Conservation (phyloP, 805 yeast genomes). For the Novakomyces olei region DNA sequence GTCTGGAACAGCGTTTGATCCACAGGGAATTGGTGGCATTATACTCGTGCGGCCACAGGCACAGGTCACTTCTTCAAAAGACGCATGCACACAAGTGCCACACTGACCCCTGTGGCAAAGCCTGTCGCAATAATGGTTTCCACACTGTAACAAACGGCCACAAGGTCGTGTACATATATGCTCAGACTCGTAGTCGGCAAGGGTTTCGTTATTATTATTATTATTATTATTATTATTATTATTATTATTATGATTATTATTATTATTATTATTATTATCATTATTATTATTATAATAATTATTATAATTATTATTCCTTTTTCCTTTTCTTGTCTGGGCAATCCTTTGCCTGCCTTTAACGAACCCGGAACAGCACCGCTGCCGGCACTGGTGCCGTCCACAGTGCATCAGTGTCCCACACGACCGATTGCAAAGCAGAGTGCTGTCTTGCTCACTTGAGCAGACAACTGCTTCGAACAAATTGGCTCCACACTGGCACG, state of each 20-base stretch:
- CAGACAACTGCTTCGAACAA: conserved; percentile 5
- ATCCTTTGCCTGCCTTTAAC: conserved; percentile 30
- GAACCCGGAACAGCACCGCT: conserved; percentile 49
- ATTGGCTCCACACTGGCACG: conserved; percentile 40
- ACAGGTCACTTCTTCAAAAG: conserved; percentile 14
- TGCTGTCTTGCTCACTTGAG: not conserved
- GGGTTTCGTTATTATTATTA: conserved; percentile 6
- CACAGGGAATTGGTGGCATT: conserved; percentile 17
- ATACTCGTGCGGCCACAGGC: conserved; percentile 14
- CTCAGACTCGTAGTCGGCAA: conserved; percentile 14
- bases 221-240: too few species aligned
- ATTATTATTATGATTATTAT: too few species aligned
- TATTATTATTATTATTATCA: too few species aligned
- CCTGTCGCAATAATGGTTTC: conserved; percentile 13
- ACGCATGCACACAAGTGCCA: conserved; percentile 14
- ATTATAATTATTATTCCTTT: too few species aligned
- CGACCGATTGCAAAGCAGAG: conserved; percentile 31
- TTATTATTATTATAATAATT: too few species aligned
- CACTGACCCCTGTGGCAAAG: conserved; percentile 17
- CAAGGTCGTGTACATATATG: conserved; percentile 14
- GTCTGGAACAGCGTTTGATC: conserved; percentile 13
- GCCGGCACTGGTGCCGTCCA: conserved; percentile 54
- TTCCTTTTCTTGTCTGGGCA: conserved; percentile 1
- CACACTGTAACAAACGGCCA: conserved; percentile 13
- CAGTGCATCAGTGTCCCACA: conserved; percentile 61